Base-by-base conservation (phyloP, 805 yeast genomes). In the Yarrowia osloensis region DNA sequence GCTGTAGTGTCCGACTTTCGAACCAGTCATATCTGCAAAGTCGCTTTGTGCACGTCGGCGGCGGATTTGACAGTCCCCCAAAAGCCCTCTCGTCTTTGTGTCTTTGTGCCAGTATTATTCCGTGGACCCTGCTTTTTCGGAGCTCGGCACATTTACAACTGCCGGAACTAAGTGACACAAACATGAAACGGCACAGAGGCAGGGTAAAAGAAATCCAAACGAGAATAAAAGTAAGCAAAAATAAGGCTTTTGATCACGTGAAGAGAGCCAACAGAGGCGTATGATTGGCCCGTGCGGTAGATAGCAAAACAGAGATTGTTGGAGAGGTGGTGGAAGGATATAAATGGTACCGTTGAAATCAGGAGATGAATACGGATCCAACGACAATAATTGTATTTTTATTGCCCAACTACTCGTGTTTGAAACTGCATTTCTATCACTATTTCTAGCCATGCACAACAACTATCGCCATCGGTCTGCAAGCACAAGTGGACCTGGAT, bases 111-210 rank as follows among this genome's bases (percentile, higher is more conserved):
- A 2, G 35, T 28, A 28, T 49, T 49, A 29, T 49, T 29, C 54
- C 24, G 54, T 49, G 54, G 54, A 49, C 54, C 54, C 54, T 49
- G 54, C 57, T 50, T 50, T 44, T 50, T 31, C 54, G 35, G 57
- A 1, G 19, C 19, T 50, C 57, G 57, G 57, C 12, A 19, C 7
- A 6, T 31, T 21, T 13, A 9, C 17, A 49, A 49, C 3, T 13
- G 39, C 55, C 55, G 55, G 26, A 13, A 2, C 37, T 7, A 49
- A 49, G 55, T 29, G 37, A 29, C 39, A 19, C 55, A 29, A 49
- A 49, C 26, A 49, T 49, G 55, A 49, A 49, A 49, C 55, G 26
- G 19, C 33, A 26, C 33, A 46, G 28, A 42, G 28, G 33, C 52
- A 46, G 52, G 52, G 52, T 46, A 46, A 46, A 15, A 6, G 26